Evolutionary conservation across 2,329 filamentous ascomycete species (phyloP), one percentile per base, ranked within the genome.

Genomic region (Botryosphaeria dothidea): DNA sequence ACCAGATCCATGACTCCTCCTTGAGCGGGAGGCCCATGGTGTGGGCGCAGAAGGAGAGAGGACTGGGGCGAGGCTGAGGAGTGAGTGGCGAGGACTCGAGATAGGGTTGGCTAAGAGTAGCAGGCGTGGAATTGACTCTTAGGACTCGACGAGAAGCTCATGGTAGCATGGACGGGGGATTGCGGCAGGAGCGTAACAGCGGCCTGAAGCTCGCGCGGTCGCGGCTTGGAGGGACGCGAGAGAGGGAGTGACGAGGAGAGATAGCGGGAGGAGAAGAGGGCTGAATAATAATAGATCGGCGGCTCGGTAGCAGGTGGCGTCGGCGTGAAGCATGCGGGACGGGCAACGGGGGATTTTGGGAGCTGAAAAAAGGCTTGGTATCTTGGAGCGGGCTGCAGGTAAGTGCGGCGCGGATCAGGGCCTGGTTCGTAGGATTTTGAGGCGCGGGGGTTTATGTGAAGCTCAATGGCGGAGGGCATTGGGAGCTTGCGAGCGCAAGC

Each of bases 1-100:
- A 83, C 80, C 80, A 83, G 46, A 80, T 80, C 80, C 80, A 82
- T 62, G 77, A 79, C 70, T 83, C 81, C 45, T 77, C 73, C 27
- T 72, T 72, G 60, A 82, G 77, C n/a, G 54, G 36, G 15, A 56
- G 25, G 63, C 63, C 54, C 63, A 65, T 65, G 15, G 43, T 48
- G 62, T 38, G 51, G 29, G 21, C 29, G 34, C 31, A 34, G 13
- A 34, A 34, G 51, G 43, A 23, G 27, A 25, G 8, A 15, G 25
- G 15, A 45, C n/a, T 4, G 36, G 9, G 25, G 49, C 27, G 36
- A 27, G 49, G 27, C 29, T 36, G 36, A 17, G 51, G 15, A 54
- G 45, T 27, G 49, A 56, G 27, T n/a, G 41, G 29, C 49, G 17
- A 51, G 31, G 51, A 38, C 25, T 54, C 49, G 46, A 38, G 41